These are phyloP conservation scores for Calonectria naviculata DNA, from an alignment of 2,329 filamentous ascomycete species.

Conservation along the genomic window DNA sequence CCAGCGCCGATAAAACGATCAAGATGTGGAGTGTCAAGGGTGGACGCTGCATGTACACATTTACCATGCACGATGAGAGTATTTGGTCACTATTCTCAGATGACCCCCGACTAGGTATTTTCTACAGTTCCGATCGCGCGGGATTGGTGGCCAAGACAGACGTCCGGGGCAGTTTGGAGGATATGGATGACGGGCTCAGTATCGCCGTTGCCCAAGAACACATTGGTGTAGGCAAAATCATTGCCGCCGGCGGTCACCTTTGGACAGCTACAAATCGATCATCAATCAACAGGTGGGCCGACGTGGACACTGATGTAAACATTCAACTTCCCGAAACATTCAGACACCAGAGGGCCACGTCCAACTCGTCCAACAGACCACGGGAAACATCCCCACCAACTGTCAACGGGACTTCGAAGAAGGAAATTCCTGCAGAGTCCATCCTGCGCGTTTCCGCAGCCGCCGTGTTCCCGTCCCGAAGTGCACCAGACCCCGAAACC, in stretches of 20 bases:
- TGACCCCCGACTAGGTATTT: conserved; percentile 85
- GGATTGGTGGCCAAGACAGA: conserved; percentile 98
- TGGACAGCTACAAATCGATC: conserved; percentile 94
- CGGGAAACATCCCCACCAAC: conserved; percentile 47
- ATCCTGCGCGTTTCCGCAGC: conserved; percentile 88
- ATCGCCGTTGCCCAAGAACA: conserved; percentile 94
- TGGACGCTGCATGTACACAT: conserved; percentile 95
- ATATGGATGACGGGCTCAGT: conserved; percentile 87
- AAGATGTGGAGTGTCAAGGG: conserved; percentile 98
- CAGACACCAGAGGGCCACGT: conserved; percentile 59
- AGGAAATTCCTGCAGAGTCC: conserved; percentile 80
- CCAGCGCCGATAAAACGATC: conserved; percentile 95
- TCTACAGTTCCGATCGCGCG: conserved; percentile 94
- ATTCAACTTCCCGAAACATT: conserved; percentile 72
- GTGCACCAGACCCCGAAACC: conserved; percentile 65
- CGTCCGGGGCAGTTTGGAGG: conserved; percentile 73
- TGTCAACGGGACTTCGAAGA: conserved; percentile 55
- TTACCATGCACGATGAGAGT: conserved; percentile 99
- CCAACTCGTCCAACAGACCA: conserved; percentile 53
- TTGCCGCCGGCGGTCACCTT: conserved; percentile 78
- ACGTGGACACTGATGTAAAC: conserved; percentile 82
- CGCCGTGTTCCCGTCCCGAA: conserved; percentile 75
- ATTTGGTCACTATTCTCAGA: conserved; percentile 96
- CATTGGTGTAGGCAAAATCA: conserved; percentile 78
- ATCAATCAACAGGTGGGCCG: conserved; percentile 91